phyloP scores from a whole-genome alignment of 257 asterid genomes.

The Nicotiana undulata region DNA sequence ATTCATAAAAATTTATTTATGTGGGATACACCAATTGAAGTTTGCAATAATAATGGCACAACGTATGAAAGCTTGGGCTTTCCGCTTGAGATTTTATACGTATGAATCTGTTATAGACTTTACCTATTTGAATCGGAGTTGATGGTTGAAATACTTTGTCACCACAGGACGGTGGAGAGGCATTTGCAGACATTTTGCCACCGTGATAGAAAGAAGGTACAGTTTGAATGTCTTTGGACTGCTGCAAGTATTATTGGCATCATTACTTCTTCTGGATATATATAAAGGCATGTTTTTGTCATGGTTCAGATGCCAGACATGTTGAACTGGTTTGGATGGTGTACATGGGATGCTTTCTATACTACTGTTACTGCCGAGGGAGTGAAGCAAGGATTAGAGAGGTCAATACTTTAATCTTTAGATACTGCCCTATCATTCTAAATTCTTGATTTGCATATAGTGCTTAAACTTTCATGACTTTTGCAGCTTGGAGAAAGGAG shows the following conservation, averaged over 20 bases:
- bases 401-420: constrained; percentile 29
- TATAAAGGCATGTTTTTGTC: neutral
- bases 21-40: neutral
- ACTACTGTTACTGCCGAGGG: constrained; percentile 84
- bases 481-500: constrained; percentile 68
- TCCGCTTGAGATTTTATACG: neutral
- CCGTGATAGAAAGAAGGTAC: constrained; percentile 86
- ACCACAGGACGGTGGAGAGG: constrained; percentile 68
- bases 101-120: neutral
- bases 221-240: neutral
- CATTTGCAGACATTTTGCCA: constrained; percentile 77
- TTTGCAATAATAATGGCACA: neutral
- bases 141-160: neutral
- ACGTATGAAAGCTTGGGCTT: neutral
- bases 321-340: constrained; percentile 98
- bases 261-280: neutral
- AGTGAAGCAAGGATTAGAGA: constrained; percentile 68
- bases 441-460: neutral
- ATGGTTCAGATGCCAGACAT: constrained; percentile 77
- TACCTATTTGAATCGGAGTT: neutral
- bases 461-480: neutral
- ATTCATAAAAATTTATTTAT: neutral
- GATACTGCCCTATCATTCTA: neutral
- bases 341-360: constrained; percentile 98
- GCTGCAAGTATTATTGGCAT: neutral